phyloP scores from a whole-genome alignment of 208 protist genomes.

The Trypanosomatidae sp. region DNA sequence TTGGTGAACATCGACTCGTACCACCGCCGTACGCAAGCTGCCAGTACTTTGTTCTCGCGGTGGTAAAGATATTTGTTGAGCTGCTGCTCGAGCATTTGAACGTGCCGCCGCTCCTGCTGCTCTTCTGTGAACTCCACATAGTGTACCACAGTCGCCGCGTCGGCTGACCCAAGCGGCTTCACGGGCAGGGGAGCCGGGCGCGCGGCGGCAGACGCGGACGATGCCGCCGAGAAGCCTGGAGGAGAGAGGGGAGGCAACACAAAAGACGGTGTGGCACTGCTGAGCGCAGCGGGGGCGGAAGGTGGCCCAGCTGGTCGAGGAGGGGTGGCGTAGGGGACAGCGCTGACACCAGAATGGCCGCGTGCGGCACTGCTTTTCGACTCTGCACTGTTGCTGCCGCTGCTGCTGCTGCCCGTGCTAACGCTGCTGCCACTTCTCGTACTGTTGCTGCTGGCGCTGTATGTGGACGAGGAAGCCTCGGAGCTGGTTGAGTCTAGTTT shows the following conservation, averaged over 20 bases:
- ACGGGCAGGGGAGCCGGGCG: not conserved
- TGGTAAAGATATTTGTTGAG: slow-evolving; percentile 19
- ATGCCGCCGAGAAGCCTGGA: slow-evolving; percentile 1
- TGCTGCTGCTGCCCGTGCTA: not conserved
- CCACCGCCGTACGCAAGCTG: slow-evolving; percentile 51
- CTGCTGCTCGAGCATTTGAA: slow-evolving; percentile 29
- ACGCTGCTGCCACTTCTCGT: slow-evolving; percentile 3
- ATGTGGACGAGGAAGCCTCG: not conserved
- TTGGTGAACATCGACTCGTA: slow-evolving; percentile 57
- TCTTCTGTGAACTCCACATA: slow-evolving; percentile 8
- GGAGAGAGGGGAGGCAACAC: not conserved
- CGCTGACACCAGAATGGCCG: not conserved
- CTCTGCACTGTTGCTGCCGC: not conserved
- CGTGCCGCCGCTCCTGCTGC: slow-evolving; percentile 20
- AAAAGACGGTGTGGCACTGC: slow-evolving; percentile 1
- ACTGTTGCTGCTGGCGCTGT: slow-evolving; percentile 5
- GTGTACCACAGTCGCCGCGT: slow-evolving; percentile 4
- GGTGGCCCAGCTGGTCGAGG: not conserved
- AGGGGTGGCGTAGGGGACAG: not conserved
- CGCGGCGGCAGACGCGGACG: not conserved
- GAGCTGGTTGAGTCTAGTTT: not conserved
- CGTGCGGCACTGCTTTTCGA: not conserved
- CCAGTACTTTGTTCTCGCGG: slow-evolving; percentile 31
- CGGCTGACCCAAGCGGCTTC: not conserved
- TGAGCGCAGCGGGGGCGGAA: not conserved